Evolutionary conservation across 805 yeast genomes (phyloP).

Genomic region (Ogataea philodendri): DNA sequence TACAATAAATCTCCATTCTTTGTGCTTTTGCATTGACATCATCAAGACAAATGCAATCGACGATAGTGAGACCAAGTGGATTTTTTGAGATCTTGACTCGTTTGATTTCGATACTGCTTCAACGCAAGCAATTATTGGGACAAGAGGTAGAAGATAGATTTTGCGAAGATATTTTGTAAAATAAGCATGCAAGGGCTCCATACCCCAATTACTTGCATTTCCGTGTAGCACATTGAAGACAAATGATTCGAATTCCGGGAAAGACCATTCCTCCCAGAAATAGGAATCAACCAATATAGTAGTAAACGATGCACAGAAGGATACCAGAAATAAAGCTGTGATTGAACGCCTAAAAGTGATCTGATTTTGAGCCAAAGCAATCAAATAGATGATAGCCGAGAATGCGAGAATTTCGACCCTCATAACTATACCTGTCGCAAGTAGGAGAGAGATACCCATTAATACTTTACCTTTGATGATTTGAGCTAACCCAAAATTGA

Average conservation of each 20-base stretch:
- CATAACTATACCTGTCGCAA: conserved; percentile 65
- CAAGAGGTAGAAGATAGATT: conserved; percentile 47
- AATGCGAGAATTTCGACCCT: conserved; percentile 68
- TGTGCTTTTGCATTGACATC: conserved; percentile 84
- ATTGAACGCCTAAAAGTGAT: conserved; percentile 41
- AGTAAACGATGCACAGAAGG: conserved; percentile 45
- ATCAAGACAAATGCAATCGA: conserved; percentile 53
- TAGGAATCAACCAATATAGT: conserved; percentile 62
- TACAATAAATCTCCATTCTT: conserved; percentile 89
- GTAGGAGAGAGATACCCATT: conserved; percentile 49
- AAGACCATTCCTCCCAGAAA: conserved; percentile 61
- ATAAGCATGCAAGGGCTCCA: conserved; percentile 70
- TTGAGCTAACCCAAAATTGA: conserved; percentile 52
- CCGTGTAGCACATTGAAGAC: conserved; percentile 75
- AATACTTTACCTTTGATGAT: conserved; percentile 49
- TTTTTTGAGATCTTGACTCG: conserved; percentile 28
- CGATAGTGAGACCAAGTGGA: conserved; percentile 49
- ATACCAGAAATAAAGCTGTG: conserved; percentile 47
- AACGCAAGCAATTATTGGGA: conserved; percentile 35
- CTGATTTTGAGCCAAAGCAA: conserved; percentile 47
- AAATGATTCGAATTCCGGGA: conserved; percentile 75
- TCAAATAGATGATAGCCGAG: conserved; percentile 46
- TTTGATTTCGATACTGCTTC: conserved; percentile 33
- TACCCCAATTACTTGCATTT: conserved; percentile 78
- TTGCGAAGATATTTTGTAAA: conserved; percentile 51